Base-by-base conservation (phyloP, 2,329 filamentous ascomycete genomes). In the Fusarium sp. region DNA sequence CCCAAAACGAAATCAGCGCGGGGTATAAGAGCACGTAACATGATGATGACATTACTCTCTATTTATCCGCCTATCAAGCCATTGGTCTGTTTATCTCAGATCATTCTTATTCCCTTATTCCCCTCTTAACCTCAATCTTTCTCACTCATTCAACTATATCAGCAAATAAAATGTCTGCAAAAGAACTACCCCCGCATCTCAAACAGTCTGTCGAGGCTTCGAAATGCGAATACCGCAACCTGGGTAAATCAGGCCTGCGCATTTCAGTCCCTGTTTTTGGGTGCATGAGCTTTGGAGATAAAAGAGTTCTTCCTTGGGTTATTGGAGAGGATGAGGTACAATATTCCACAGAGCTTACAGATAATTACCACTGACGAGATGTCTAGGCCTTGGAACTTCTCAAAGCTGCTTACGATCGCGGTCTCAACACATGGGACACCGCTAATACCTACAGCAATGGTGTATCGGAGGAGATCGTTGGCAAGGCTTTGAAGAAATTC, bases 371-470 rank as follows among this genome's bases (percentile, higher is more conserved):
- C 56, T 69, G 8, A 63, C 20, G 0, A 2, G 1, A 0, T 28
- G 5, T 8, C 1, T 1, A 70, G 68, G 68, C 68, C 0, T 2
- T 71, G 3, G 47, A 46, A 0, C 68, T 70, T 12, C 68, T 70
- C 0, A 71, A 70, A 12, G 68, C 68, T 2, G 68, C 68, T 1
- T 71, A 70, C 16, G 68, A 70, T 37, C 68, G 68, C 3, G 68
- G 68, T 1, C 49, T 70, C 7, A 70, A 70, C 6, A 70, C 68
- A 0, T 70, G 68, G 68, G 68, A 70, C 4, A 70, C 68, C 2
- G 68, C 68, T 4, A 70, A 70, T 16, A 41, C 38, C 1, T 70
- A 70, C 38, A 68, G 68, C 7, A 70, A 70, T 12, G 68, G 68
- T 0, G 68, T 23, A 0, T 70, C 68, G 0, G 68, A 70, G n/a